Evolutionary conservation across 1,284 basidiomycete species (phyloP).

Genomic region (Porogramme epimiltina): DNA sequence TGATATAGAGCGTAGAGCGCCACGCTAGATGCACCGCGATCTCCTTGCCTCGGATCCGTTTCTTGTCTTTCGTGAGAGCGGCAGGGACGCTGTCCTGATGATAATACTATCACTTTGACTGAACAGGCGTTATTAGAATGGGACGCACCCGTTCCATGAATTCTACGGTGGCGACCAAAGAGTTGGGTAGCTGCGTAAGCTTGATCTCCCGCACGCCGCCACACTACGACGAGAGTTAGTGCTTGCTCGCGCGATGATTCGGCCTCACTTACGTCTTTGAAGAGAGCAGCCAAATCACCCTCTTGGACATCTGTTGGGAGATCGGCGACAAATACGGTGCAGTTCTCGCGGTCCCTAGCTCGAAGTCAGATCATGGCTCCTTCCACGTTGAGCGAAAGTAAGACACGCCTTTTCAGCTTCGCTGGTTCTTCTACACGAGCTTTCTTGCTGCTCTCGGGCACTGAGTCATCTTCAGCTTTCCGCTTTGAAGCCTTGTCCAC

Average conservation of each 20-base stretch:
- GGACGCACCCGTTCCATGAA: conserved; percentile 65
- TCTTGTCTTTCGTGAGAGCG: conserved; percentile 93
- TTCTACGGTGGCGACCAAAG: conserved; percentile 78
- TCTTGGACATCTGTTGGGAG: conserved; percentile 62
- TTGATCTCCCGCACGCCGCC: conserved; percentile 82
- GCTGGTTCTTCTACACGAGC: conserved; percentile 51
- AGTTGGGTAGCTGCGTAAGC: conserved; percentile 58
- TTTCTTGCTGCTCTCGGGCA: conserved; percentile 54
- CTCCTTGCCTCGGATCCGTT: conserved; percentile 73
- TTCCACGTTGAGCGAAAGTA: too few relatives aligned
- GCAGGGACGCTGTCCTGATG: conserved; percentile 76
- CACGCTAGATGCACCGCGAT: conserved; percentile 88
- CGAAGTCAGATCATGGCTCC: background rate
- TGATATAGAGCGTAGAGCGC: conserved; percentile 94
- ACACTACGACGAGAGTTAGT: conserved; percentile 55
- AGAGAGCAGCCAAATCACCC: conserved; percentile 70
- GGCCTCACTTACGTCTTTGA: conserved; percentile 77
- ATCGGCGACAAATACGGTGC: conserved; percentile 86
- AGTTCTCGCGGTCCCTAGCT: conserved; percentile 93
- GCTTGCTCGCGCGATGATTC: too few relatives aligned
- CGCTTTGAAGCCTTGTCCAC: conserved; percentile 52
- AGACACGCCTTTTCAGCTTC: conserved; percentile 63
- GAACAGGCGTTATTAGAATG: conserved; percentile 23
- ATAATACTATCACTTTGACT: background rate
- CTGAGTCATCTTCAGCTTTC: conserved; percentile 56